These are phyloP conservation scores for Pyracantha coccinea DNA, from an alignment of 331 rosid species.

Conservation along the genomic window DNA sequence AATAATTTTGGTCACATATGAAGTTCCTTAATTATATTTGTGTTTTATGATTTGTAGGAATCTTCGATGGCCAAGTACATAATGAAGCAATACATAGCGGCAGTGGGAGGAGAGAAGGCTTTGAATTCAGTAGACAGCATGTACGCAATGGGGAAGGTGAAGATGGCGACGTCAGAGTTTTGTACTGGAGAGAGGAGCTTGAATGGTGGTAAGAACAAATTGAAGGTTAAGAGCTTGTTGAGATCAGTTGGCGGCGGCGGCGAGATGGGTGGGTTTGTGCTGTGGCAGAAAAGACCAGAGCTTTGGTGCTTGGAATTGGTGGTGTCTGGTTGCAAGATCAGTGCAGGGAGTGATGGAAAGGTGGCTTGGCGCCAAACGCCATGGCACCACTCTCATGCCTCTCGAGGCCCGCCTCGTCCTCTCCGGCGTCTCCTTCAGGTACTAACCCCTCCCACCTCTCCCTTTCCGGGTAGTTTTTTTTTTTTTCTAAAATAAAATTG, in stretches of 20 bases:
- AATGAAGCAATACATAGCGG: conserved; percentile 82
- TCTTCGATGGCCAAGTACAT: conserved; percentile 78
- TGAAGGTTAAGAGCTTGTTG: conserved; percentile 40
- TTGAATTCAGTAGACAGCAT: conserved; percentile 62
- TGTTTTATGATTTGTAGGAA: conserved; percentile 34
- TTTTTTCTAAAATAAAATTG: no score
- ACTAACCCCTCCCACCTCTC: neutral
- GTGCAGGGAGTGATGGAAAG: conserved; percentile 89
- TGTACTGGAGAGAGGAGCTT: conserved; percentile 40
- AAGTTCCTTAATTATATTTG: neutral
- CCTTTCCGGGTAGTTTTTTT: no score
- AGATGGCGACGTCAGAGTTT: conserved; percentile 68
- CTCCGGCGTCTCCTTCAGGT: conserved; percentile 87
- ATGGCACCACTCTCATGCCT: conserved; percentile 98
- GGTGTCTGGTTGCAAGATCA: conserved; percentile 69
- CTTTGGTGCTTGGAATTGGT: conserved; percentile 87
- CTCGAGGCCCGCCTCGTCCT: conserved; percentile 97
- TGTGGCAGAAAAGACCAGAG: conserved; percentile 89
- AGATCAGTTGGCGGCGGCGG: conserved; percentile 30
- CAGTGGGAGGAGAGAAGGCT: conserved; percentile 78
- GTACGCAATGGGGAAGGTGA: conserved; percentile 97
- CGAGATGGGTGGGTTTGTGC: conserved; percentile 90
- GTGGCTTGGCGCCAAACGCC: conserved; percentile 97
- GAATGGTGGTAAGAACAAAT: conserved; percentile 31
- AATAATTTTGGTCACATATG: neutral